These are phyloP conservation scores for Protomyces arabidopsidicola DNA, from an alignment of 1,139 yeast genomes.

Conservation along the genomic window DNA sequence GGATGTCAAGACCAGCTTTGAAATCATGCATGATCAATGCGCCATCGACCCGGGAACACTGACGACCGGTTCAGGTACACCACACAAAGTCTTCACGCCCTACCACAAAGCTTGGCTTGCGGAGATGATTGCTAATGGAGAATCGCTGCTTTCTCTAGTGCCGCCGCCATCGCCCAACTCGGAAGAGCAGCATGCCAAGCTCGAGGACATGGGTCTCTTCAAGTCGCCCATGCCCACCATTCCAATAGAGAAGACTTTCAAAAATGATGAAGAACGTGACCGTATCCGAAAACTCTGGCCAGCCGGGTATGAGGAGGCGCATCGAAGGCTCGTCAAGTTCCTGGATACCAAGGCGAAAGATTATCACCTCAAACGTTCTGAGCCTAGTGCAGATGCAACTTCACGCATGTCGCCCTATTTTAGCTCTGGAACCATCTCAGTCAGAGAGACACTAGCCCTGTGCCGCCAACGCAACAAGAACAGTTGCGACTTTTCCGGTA, in stretches of 20 bases:
- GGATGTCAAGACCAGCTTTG: constrained; percentile 36
- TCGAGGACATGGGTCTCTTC: constrained; percentile 30
- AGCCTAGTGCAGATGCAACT: constrained; percentile 38
- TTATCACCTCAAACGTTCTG: constrained; percentile 40
- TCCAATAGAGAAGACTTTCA: constrained; percentile 30
- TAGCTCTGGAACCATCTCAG: constrained; percentile 48
- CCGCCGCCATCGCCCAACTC: constrained; percentile 27
- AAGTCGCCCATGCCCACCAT: constrained; percentile 31
- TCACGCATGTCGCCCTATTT: constrained; percentile 49
- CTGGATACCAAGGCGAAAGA: constrained; percentile 37
- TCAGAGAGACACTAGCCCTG: constrained; percentile 41
- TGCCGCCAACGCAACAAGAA: constrained; percentile 39
- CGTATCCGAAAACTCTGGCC: constrained; percentile 38
- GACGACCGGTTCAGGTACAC: constrained; percentile 47
- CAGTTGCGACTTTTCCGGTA: constrained; percentile 38
- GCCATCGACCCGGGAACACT: constrained; percentile 48
- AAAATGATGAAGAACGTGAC: constrained; percentile 26
- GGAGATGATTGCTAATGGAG: constrained; percentile 30
- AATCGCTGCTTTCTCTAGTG: constrained; percentile 33
- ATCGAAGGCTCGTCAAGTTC: constrained; percentile 39
- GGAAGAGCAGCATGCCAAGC: constrained; percentile 23
- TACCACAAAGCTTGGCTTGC: constrained; percentile 51
- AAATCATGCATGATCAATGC: constrained; percentile 48
- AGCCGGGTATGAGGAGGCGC: constrained; percentile 45
- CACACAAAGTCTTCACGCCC: constrained; percentile 52